These are phyloP conservation scores for Moesziomyces parantarcticus DNA, from an alignment of 1,284 basidiomycete genomes.

Conservation along the genomic window DNA sequence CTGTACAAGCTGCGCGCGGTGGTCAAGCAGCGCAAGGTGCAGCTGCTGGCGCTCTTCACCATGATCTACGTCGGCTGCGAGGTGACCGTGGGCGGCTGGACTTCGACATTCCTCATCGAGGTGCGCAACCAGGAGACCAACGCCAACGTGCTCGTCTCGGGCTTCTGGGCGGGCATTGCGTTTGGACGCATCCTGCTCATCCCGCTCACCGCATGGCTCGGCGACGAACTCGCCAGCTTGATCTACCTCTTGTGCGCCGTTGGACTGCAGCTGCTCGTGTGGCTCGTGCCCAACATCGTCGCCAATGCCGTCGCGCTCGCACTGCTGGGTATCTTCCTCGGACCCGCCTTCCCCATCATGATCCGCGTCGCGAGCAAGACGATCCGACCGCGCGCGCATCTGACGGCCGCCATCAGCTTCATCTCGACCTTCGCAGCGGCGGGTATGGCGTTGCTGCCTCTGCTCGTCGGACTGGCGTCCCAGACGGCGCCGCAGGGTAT, in stretches of 20 bases:
- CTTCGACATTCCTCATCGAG: conserved; percentile 34
- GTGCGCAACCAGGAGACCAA: conserved; percentile 22
- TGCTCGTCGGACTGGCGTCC: conserved; percentile 44
- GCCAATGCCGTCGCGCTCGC: conserved; percentile 50
- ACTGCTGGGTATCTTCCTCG: conserved; percentile 46
- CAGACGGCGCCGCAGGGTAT: conserved; percentile 43
- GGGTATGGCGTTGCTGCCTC: conserved; percentile 49
- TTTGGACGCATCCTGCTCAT: conserved; percentile 51
- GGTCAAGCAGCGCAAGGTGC: conserved; percentile 16
- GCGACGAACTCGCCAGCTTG: conserved; percentile 43
- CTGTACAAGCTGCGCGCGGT: conserved; percentile 35
- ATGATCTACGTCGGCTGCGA: conserved; percentile 54
- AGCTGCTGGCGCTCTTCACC: conserved; percentile 38
- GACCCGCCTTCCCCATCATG: conserved; percentile 53
- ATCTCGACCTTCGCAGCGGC: conserved; percentile 42
- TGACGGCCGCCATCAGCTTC: conserved; percentile 49
- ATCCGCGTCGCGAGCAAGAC: conserved; percentile 24
- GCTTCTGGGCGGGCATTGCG: conserved; percentile 55
- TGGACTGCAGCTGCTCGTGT: conserved; percentile 47
- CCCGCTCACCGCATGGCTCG: conserved; percentile 41
- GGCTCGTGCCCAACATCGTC: conserved; percentile 51
- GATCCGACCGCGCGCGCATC: conserved; percentile 43
- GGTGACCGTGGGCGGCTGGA: conserved; percentile 57
- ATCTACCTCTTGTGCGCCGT: conserved; percentile 46
- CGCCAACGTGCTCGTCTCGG: conserved; percentile 49